Evolutionary conservation across 116 monocot genomes (phyloP), one percentile per base, ranked within the genome.

Genomic region (Iris pallida): DNA sequence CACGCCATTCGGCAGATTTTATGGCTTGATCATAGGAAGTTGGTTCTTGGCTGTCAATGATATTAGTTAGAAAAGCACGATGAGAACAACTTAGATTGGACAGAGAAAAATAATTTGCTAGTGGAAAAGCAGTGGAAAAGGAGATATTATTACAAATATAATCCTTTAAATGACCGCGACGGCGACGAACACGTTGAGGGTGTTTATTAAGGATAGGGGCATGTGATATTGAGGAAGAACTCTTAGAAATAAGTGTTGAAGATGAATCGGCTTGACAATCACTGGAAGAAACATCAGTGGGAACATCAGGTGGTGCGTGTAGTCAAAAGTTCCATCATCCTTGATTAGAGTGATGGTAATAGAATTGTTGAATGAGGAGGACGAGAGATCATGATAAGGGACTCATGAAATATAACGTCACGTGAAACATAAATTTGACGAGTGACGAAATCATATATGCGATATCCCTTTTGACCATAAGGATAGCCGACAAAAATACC

Each of bases 1-100:
- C 45, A 14, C 41, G 15, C 42, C 46, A 63, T 63, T 63, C 46
- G 9, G 8, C 14, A 59, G 59, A 59, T 59, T 59, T 19, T 8
- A 46, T 63, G 45, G 15, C 63, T 45, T 63, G 45, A 63, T 45
- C 45, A 5, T 45, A 45, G 5, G 45, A 63, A n/a, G 6, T 43
- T 16, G 63, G 63, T 63, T 63, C 63, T 45, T 63, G n/a, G n/a
- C 8, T 44, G 14, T 43, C 43, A 43, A 46, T 45, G 63, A 47
- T 46, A 63, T 63, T 63, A n/a, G 44, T 47, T 63, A 45, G 45
- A n/a, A 46, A 63, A 45, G 63, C 16, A 59, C 46, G 63, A 15
- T 43, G 63, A 63, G 45, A 63, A 45, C 5, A 16, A 17, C 16
- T 57, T 17, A 57, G 6, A 57, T 57, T 5, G 13, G 57, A 57